Percentiles rank a stretch among this genome's conserved stretches.
Conservation (phyloP, 2,329 filamentous ascomycete species). For the Arachnopeziza araneosa region DNA sequence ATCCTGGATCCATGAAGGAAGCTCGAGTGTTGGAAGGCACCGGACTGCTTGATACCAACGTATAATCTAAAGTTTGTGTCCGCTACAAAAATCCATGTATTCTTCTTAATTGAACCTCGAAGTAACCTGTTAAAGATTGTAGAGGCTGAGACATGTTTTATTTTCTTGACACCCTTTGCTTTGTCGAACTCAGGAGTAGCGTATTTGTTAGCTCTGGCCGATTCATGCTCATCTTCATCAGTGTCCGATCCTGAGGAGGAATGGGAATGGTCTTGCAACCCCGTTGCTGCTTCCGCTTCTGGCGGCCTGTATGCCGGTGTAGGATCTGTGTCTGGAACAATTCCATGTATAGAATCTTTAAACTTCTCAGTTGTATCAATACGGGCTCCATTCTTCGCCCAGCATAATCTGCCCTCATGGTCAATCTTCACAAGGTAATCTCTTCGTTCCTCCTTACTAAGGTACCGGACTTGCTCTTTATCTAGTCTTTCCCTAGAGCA, state of each 20-base stretch:
- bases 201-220: constrained; percentile 57
- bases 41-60: constrained; percentile 83
- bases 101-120: constrained; percentile 73
- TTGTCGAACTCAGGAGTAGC: constrained; percentile 57
- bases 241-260: constrained; percentile 32
- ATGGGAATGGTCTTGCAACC: constrained; percentile 11
- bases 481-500: constrained; percentile 73
- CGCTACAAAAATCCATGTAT: constrained; percentile 91
- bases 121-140: constrained; percentile 75
- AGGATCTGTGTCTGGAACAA: constrained; percentile 56
- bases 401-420: constrained; percentile 67
- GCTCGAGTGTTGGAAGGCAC: constrained; percentile 85
- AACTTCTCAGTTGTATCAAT: constrained; percentile 73
- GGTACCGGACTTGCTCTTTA: constrained; percentile 73
- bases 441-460: constrained; percentile 75
- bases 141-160: constrained; percentile 63
- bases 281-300: constrained; percentile 22
- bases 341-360: constrained; percentile 74
- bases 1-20: constrained; percentile 82
- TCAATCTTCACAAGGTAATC: constrained; percentile 78
- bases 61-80: constrained; percentile 83
- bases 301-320: constrained; percentile 45
- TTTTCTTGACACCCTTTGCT: constrained; percentile 53
- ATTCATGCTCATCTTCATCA: constrained; percentile 31
- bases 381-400: constrained; percentile 74